These are phyloP conservation scores for Ascosphaera aggregata DNA, from an alignment of 2,329 filamentous ascomycete species.

Conservation along the genomic window DNA sequence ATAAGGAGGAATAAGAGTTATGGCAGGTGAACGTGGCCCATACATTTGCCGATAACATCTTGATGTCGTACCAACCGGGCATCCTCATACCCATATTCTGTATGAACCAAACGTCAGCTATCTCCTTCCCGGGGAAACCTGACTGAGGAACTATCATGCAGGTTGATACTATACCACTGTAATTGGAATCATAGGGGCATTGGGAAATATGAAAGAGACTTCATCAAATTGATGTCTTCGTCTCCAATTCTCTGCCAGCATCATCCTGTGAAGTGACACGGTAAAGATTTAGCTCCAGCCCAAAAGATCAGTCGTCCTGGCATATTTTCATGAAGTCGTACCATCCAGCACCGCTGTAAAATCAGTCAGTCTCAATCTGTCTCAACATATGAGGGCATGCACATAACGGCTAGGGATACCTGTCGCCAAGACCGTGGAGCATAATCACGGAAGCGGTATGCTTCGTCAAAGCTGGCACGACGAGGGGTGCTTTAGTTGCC, in stretches of 20 bases:
- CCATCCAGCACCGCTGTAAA: conserved; percentile 24
- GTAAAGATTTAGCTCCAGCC: conserved; percentile 1
- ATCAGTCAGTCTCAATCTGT: conserved; percentile 3
- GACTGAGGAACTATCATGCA: too few species aligned
- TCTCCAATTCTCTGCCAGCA: conserved; percentile 71
- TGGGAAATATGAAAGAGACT: conserved; percentile 83
- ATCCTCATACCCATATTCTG: conserved; percentile 56
- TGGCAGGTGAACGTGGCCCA: conserved; percentile 5
- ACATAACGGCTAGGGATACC: conserved; percentile 24
- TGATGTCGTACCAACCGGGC: conserved; percentile 40
- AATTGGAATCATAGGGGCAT: conserved; percentile 70
- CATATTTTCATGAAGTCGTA: conserved; percentile 8
- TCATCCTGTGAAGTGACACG: conserved; percentile 26
- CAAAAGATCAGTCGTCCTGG: background rate
- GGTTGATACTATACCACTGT: conserved; percentile 38
- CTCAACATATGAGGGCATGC: conserved; percentile 2
- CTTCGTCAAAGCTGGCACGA: conserved; percentile 55
- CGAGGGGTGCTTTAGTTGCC: conserved; percentile 26
- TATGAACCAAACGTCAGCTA: background rate
- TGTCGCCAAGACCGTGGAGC: conserved; percentile 77
- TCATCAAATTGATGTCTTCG: conserved; percentile 58
- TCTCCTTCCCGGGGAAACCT: too few species aligned
- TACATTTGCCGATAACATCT: conserved; percentile 20
- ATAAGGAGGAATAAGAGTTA: conserved; percentile 1
- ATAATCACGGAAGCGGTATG: conserved; percentile 95